Evolutionary conservation across 2,329 filamentous ascomycete genomes (phyloP), one percentile per base, ranked within the genome.

Genomic region (Sarocladium kiliense): DNA sequence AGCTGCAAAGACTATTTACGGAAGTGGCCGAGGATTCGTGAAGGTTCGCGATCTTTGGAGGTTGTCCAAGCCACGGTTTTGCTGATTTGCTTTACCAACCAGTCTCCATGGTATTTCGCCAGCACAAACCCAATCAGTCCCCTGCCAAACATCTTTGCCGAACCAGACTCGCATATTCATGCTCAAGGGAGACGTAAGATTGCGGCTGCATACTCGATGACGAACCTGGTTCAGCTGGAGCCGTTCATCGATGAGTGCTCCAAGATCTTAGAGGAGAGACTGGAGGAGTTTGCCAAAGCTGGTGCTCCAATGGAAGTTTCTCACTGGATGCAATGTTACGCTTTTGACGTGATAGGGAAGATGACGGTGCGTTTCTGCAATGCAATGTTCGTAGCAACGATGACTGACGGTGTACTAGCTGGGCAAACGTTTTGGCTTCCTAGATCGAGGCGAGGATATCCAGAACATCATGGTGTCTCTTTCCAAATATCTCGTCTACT

Each of bases 311-410:
- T 80, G 2, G 68, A 81, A 57, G 58, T 77, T 34, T 61, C 61
- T 3, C 65, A 72, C 49, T 75, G 71, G 70, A 63, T 78, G 26
- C 75, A 77, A 57, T 77, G 67, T 58, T 78, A 74, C 55, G 75
- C 74, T 0, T 77, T 77, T 41, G 75, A 80, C 47, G 76, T 80
- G 1, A 79, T 82, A 26, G 77, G 77, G 0, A 70, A 75, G 34
- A 77, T 81, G n/a, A 79, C 75, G 0, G 71, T 64, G 70, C 70
- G 1, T 73, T 71, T 25, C 59, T 74, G 2, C 69, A 73, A 19
- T 57, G 12, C 30, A 32, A 12, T 32, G 7, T 32, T 12, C 6
- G 30, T 32, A 32, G 6, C 30, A 32, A 6, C 7, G 30, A 12
- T 32, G 12, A 32, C 30, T 32, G 30, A 32, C 12, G 7, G 7